Evolutionary conservation across 805 yeast species (phyloP).

Genomic region (Metschnikowia bowlesiae): DNA sequence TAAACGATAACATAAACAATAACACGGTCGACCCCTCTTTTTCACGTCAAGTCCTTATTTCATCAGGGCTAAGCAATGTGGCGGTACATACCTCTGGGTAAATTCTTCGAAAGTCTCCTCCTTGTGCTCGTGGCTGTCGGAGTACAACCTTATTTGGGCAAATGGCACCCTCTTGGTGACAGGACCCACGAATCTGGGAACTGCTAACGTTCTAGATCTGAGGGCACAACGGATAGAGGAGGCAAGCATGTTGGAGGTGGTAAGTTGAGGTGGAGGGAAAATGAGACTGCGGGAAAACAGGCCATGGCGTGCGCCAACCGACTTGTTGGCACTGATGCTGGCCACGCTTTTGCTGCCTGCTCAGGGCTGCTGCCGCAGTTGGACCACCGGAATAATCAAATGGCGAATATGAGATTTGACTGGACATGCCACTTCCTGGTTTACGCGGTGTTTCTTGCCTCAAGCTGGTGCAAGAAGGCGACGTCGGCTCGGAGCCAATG

Average conservation of each 20-base stretch:
- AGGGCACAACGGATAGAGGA: slow-evolving; percentile 40
- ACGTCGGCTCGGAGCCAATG: background rate
- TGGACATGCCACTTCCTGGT: no score
- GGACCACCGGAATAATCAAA: no score
- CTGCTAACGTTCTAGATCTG: slow-evolving; percentile 30
- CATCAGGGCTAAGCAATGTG: no score
- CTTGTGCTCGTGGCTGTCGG: slow-evolving; percentile 81
- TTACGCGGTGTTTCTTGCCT: no score
- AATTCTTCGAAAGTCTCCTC: slow-evolving; percentile 95
- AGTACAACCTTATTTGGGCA: slow-evolving; percentile 59
- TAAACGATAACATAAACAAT: no score
- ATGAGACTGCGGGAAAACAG: slow-evolving; percentile 3
- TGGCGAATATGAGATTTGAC: no score
- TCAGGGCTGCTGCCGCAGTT: no score
- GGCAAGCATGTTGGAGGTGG: slow-evolving; percentile 28
- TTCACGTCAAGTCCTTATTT: no score
- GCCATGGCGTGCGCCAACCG: slow-evolving; percentile 9
- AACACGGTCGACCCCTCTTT: no score
- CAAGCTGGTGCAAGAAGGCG: background rate
- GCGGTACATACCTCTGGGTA: slow-evolving; percentile 60
- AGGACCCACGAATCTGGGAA: slow-evolving; percentile 27
- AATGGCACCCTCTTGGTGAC: slow-evolving; percentile 18
- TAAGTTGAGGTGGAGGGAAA: background rate
- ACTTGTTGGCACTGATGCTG: background rate
- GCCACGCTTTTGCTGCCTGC: no score